Percentiles rank a stretch among this genome's conserved stretches.
Evolutionary conservation across 2,329 filamentous ascomycete genomes (phyloP).

Genomic region (Sarocladium strictum): DNA sequence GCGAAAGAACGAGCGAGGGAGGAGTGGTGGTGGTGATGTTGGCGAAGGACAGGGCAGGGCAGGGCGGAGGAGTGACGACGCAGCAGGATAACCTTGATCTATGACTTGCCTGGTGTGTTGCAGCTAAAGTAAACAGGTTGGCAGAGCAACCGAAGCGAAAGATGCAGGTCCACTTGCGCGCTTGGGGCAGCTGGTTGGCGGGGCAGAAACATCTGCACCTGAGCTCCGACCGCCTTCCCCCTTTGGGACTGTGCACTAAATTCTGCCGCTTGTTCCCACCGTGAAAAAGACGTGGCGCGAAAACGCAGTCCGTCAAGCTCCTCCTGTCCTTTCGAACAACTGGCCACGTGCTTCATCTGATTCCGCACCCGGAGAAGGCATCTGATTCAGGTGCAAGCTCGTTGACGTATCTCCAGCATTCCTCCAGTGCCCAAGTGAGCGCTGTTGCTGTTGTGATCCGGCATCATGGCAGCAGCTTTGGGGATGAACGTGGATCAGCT

Average conservation of each 20-base stretch:
- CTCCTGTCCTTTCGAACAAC: background rate
- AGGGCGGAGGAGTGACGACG: constrained; percentile 1
- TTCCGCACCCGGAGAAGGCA: background rate
- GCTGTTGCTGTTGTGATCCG: background rate
- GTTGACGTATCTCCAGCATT: background rate
- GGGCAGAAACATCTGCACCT: background rate
- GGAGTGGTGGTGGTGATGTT: background rate
- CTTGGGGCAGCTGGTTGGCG: constrained; percentile 2
- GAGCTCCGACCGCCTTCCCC: background rate
- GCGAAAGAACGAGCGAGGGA: background rate
- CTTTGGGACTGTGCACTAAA: background rate
- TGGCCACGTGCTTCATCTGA: background rate
- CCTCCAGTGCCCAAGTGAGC: constrained; percentile 8
- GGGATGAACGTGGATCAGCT: constrained; percentile 13
- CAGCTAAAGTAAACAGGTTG: constrained; percentile 19
- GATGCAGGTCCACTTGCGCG: background rate
- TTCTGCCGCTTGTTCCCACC: constrained; percentile 3
- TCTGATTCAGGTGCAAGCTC: background rate
- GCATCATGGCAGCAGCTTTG: constrained; percentile 15
- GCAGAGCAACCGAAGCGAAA: constrained; percentile 15
- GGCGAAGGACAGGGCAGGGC: background rate
- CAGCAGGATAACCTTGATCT: constrained; percentile 1
- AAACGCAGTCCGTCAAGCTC: background rate
- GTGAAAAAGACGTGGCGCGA: constrained; percentile 6
- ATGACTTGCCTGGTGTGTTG: constrained; percentile 1